Percentiles rank a stretch among this genome's conserved stretches.
Evolutionary conservation across 805 yeast species (phyloP).

Genomic region (Ogataea pini): DNA sequence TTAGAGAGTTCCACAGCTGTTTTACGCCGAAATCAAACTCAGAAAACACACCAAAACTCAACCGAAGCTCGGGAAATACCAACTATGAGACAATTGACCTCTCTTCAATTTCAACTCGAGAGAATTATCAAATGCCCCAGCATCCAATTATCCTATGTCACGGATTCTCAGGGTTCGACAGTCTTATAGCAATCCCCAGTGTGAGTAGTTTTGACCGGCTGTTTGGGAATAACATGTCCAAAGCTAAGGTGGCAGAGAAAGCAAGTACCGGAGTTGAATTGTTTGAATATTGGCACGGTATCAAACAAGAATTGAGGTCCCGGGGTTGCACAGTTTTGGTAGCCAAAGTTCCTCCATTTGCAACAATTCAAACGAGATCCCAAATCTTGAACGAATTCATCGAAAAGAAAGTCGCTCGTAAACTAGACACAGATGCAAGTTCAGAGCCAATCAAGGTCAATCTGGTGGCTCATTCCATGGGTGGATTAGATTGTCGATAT

Average conservation of each 20-base stretch:
- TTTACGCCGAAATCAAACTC: too few relatives aligned
- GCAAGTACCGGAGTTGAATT: slow-evolving; percentile 36
- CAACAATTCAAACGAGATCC: slow-evolving; percentile 72
- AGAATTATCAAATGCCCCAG: slow-evolving; percentile 57
- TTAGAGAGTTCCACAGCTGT: too few relatives aligned
- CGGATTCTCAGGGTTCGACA: slow-evolving; percentile 84
- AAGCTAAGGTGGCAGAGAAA: slow-evolving; percentile 11
- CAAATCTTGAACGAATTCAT: slow-evolving; percentile 53
- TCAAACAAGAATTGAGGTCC: slow-evolving; percentile 56
- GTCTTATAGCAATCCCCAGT: slow-evolving; percentile 42
- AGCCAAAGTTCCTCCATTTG: slow-evolving; percentile 83
- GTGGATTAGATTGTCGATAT: slow-evolving; percentile 84
- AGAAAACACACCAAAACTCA: slow-evolving; percentile 11
- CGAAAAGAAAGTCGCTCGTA: slow-evolving; percentile 21
- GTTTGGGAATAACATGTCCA: not conserved
- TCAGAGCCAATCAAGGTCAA: slow-evolving; percentile 55
- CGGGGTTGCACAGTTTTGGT: slow-evolving; percentile 70
- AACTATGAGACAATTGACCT: slow-evolving; percentile 30
- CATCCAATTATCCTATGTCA: slow-evolving; percentile 82
- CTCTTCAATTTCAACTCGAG: slow-evolving; percentile 34
- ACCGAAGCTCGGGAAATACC: slow-evolving; percentile 11
- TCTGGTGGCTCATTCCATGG: slow-evolving; percentile 89
- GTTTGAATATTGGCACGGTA: slow-evolving; percentile 82
- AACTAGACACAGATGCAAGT: slow-evolving; percentile 28
- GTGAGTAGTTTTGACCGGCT: slow-evolving; percentile 10